These are phyloP conservation scores for Diplodia mutila DNA, from an alignment of 2,329 filamentous ascomycete species.

Conservation along the genomic window DNA sequence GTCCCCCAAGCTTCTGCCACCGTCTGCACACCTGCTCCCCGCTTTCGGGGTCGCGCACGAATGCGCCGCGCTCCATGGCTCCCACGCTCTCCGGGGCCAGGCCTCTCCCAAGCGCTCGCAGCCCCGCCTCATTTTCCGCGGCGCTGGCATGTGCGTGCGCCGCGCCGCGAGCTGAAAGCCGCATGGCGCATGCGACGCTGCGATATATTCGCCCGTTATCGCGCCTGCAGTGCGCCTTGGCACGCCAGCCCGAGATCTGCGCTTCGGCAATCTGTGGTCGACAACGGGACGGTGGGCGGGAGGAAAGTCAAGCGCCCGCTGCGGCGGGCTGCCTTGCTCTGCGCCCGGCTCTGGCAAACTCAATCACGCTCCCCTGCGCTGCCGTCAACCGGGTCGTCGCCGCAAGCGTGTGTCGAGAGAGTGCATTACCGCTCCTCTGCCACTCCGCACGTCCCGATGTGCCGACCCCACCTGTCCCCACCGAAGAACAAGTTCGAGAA, in stretches of 20 bases:
- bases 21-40: neutral
- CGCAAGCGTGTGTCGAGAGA: slow-evolving; percentile 19
- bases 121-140: slow-evolving; percentile 2
- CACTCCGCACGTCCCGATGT: slow-evolving; percentile 32
- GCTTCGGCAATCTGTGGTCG: slow-evolving; percentile 17
- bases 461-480: slow-evolving; percentile 29
- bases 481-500: slow-evolving; percentile 28
- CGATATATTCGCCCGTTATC: slow-evolving; percentile 4
- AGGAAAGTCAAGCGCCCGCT: slow-evolving; percentile 1
- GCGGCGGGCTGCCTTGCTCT: neutral
- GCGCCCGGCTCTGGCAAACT: neutral
- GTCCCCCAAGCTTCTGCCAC: neutral
- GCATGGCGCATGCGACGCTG: slow-evolving; percentile 15
- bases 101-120: neutral
- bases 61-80: neutral
- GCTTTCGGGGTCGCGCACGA: neutral
- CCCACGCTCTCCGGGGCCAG: slow-evolving; percentile 1
- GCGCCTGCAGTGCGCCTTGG: slow-evolving; percentile 12
- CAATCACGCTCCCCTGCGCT: neutral
- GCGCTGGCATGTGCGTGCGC: no score
- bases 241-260: slow-evolving; percentile 9
- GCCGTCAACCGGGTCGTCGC: neutral
- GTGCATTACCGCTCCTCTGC: slow-evolving; percentile 29
- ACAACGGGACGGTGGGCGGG: neutral
- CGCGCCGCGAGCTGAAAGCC: slow-evolving; percentile 2